Base-by-base conservation (phyloP, 2,329 filamentous ascomycete species). In the Harringtonia lauricola region DNA sequence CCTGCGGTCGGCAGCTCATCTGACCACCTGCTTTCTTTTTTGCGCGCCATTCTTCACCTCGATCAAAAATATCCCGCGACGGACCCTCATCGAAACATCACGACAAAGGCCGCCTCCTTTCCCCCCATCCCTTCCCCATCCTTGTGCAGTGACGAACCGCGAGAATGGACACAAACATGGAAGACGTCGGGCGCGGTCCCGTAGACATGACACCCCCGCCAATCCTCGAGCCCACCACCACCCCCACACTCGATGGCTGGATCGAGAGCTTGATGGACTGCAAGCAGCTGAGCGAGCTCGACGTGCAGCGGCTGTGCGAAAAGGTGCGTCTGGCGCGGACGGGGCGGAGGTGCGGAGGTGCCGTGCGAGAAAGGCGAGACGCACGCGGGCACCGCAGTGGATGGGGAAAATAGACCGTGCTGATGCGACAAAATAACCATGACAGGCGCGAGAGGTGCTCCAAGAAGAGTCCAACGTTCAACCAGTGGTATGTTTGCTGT, bases 401-500 rank as follows among this genome's bases (percentile, higher is more conserved):
- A 31, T n/a, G 14, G 22, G 19, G 17, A 8, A 41, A 14, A 19
- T 17, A 14, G 26, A 36, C 28, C 33, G 48, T 58, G 53, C 63
- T 70, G 47, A 68, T 55, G 43, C 36, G 31, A 36, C 10, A 6
- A 42, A 35, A 19, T 45, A n/a, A n/a, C 45, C 41, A 33, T 42
- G 17, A 7, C 56, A 95, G 88, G 89, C 92, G 60, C 80, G 89
- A 66, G 92, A 98, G 68, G 89, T 98, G 49, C 72, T 98, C 55
- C 88, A 95, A 67, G 88, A 95, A 43, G 92, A 98, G 70, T 95
- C 89, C 45, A 98, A 98, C 62, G 92, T 98, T 52, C 92, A 98
- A 71, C 92, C 92, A 63, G 92, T 98, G 68, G 89, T 95, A 86
- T 18, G 17, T 24, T 8, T n/a, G 13, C 8, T 33, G 19, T 17